phyloP scores from a whole-genome alignment of 768 basidiomycete genomes.

The Hericium rajendrae region DNA sequence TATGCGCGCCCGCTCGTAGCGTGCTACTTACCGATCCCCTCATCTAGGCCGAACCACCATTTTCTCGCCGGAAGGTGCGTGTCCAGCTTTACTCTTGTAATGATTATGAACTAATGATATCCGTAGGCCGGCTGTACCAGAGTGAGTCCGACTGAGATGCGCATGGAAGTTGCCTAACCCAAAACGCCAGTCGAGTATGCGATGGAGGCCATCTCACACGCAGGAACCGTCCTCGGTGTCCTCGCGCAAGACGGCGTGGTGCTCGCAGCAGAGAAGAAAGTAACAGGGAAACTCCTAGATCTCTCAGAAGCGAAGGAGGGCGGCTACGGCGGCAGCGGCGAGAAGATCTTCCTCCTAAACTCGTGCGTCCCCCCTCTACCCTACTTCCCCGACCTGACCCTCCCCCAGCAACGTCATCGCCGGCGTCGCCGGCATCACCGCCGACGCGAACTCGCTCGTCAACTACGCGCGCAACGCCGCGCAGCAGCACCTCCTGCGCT shows the following conservation, averaged over 20 bases:
- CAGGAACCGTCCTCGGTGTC: constrained; percentile 88
- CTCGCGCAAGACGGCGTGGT: constrained; percentile 88
- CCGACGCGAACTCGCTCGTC: constrained; percentile 95
- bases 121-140: constrained; percentile 89
- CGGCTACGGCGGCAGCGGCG: constrained; percentile 90
- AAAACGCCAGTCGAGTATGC: constrained; percentile 84
- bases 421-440: constrained; percentile 91
- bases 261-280: constrained; percentile 93
- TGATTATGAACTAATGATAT: constrained; percentile 9
- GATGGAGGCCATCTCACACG: constrained; percentile 98
- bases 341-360: constrained; percentile 97
- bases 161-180: too few relatives aligned
- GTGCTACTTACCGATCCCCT: background rate
- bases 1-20: background rate
- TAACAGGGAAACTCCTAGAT: constrained; percentile 95
- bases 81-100: background rate
- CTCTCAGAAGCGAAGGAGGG: constrained; percentile 78
- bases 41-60: constrained; percentile 84
- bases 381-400: background rate
- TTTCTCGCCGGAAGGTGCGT: constrained; percentile 93
- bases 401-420: constrained; percentile 74
- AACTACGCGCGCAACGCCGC: constrained; percentile 90
- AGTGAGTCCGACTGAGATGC: constrained; percentile 40
- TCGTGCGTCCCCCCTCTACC: constrained; percentile 39
- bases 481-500: constrained; percentile 77